A percentile compares a stretch with the other conserved stretches of the same genome.
These are phyloP conservation scores for Pistacia vera DNA, from an alignment of 345 rosid species.

Conservation along the genomic window DNA sequence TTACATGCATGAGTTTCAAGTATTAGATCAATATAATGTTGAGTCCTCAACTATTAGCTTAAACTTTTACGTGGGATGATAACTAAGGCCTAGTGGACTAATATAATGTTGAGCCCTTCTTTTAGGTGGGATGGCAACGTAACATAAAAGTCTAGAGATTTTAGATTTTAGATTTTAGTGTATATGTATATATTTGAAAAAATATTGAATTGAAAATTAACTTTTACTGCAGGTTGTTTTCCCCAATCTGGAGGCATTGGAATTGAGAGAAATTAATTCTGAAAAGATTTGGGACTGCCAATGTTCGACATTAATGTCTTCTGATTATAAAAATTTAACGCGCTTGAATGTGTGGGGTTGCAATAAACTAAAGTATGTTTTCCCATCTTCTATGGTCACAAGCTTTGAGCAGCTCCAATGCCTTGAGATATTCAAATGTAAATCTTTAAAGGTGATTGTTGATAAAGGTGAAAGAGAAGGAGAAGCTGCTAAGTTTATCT, in stretches of 20 bases:
- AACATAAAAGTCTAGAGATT: too few species aligned
- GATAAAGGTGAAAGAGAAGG: background rate
- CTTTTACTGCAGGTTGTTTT: background rate
- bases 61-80: too few species aligned
- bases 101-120: too few species aligned
- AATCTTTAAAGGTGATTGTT: background rate
- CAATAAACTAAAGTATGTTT: conserved; percentile 10
- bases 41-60: too few species aligned
- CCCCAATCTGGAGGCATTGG: conserved; percentile 2
- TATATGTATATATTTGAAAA: too few species aligned
- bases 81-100: too few species aligned
- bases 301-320: background rate
- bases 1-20: too few species aligned
- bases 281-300: conserved; percentile 11
- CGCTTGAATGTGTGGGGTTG: background rate
- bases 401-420: background rate
- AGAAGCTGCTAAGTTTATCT: background rate
- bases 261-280: background rate
- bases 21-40: too few species aligned
- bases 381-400: background rate
- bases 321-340: conserved; percentile 2
- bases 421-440: background rate
- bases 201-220: background rate
- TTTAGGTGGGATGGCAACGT: too few species aligned
- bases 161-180: too few species aligned